Conservation (phyloP, 768 basidiomycete species). For the Suillus occidentalis region DNA sequence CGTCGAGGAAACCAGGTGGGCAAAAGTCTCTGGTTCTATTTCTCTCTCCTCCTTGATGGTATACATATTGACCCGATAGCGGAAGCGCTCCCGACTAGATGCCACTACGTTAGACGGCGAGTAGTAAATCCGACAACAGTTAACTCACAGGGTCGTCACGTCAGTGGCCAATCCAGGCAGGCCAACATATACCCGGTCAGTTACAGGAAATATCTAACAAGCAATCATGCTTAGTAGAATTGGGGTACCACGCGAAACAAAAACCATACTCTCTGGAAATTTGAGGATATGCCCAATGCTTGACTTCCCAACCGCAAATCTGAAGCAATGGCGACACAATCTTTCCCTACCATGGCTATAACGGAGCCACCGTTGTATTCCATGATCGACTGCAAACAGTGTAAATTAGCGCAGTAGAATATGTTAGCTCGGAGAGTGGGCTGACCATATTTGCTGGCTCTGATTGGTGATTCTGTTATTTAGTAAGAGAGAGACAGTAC, state of each 20-base stretch:
- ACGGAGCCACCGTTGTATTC: constrained; percentile 97
- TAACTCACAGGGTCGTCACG: constrained; percentile 80
- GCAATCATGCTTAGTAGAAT: constrained; percentile 17
- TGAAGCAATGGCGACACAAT: constrained; percentile 97
- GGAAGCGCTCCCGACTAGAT: constrained; percentile 80
- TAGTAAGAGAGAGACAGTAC: neutral
- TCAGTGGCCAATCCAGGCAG: constrained; percentile 93
- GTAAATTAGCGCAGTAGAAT: neutral
- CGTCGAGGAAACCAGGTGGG: constrained; percentile 92
- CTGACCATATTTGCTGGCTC: constrained; percentile 1
- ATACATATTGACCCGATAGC: constrained; percentile 98
- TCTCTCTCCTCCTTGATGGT: constrained; percentile 98
- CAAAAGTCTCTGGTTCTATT: constrained; percentile 94
- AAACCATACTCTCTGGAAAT: constrained; percentile 85
- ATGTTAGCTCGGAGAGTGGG: neutral
- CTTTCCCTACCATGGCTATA: constrained; percentile 98
- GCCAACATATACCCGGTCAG: constrained; percentile 89
- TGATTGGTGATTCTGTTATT: neutral
- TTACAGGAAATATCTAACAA: constrained; percentile 87
- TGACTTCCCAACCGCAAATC: constrained; percentile 91
- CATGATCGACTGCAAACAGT: constrained; percentile 71
- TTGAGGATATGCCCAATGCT: constrained; percentile 79
- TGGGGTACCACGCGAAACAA: neutral
- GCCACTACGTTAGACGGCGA: constrained; percentile 9
- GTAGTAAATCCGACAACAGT: neutral